A percentile compares a stretch with the other conserved stretches of the same genome.
phyloP scores from a whole-genome alignment of 2,329 filamentous ascomycete species.

The Emmonsiellopsis sp. region DNA sequence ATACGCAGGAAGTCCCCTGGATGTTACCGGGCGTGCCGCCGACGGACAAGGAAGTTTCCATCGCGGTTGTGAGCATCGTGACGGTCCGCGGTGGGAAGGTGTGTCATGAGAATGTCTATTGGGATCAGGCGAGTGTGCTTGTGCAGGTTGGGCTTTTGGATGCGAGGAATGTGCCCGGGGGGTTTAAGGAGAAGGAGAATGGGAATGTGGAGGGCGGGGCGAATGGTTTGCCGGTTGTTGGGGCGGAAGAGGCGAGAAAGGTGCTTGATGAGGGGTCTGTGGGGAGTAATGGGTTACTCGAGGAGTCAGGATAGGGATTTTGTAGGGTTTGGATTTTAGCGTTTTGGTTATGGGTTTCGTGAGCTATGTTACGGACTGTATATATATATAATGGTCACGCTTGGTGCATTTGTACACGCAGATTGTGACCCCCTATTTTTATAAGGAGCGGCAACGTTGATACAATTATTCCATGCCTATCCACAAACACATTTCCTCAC shows the following conservation, averaged over 20 bases:
- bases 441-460: too few relatives aligned
- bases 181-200: conserved; percentile 18
- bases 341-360: too few relatives aligned
- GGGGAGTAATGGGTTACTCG: conserved; percentile 7
- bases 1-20: conserved; percentile 49
- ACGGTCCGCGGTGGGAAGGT: conserved; percentile 42
- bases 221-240: conserved; percentile 26
- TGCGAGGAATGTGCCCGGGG: conserved; percentile 40
- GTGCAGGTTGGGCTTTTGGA: conserved; percentile 51
- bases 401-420: too few relatives aligned
- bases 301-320: background rate
- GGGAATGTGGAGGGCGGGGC: conserved; percentile 8
- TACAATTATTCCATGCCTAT: background rate
- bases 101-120: conserved; percentile 49
- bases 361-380: too few relatives aligned
- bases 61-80: conserved; percentile 49
- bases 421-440: too few relatives aligned
- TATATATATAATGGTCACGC: too few relatives aligned
- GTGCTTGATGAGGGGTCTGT: conserved; percentile 19
- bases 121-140: conserved; percentile 54
- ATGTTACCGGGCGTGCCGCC: conserved; percentile 49
- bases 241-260: conserved; percentile 24
- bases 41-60: conserved; percentile 48
- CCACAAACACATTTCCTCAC: background rate
- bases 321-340: too few relatives aligned